A percentile compares a stretch with the other conserved stretches of the same genome.
Evolutionary conservation across 1,139 yeast species (phyloP).

Genomic region (Protomyces lactucae-debilis): DNA sequence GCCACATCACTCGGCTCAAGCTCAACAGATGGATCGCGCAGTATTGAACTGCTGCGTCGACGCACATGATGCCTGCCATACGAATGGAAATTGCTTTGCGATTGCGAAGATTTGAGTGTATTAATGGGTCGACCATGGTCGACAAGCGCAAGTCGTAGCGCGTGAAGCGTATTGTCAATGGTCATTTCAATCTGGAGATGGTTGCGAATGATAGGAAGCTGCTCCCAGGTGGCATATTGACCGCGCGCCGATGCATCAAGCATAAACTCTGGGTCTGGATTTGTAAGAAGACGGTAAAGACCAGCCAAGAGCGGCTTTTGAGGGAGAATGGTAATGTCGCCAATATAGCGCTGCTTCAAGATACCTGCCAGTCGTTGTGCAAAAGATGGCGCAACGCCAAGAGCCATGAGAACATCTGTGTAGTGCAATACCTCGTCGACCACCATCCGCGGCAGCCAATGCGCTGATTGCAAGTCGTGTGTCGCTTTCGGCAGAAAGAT

Average conservation of each 20-base stretch:
- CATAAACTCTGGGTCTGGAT: constrained; percentile 74
- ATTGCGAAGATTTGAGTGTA: constrained; percentile 9
- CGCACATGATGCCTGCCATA: constrained; percentile 10
- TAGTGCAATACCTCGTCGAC: constrained; percentile 74
- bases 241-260: constrained; percentile 72
- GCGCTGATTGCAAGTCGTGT: constrained; percentile 16
- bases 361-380: constrained; percentile 70
- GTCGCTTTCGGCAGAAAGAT: constrained; percentile 52
- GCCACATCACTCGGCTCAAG: constrained; percentile 22
- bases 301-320: constrained; percentile 54
- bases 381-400: constrained; percentile 69
- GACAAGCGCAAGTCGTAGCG: constrained; percentile 12
- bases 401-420: constrained; percentile 63
- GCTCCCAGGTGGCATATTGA: constrained; percentile 77
- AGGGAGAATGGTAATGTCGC: constrained; percentile 89
- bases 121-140: constrained; percentile 3
- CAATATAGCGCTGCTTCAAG: constrained; percentile 79
- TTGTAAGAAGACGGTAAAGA: constrained; percentile 58
- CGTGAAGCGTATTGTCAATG: constrained; percentile 12
- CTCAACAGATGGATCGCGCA: constrained; percentile 11
- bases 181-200: constrained; percentile 21
- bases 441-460: constrained; percentile 20
- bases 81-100: constrained; percentile 3
- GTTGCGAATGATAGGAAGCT: constrained; percentile 14
- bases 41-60: constrained; percentile 8